Conservation (phyloP, 2,329 filamentous ascomycete genomes). For the Phialocephala subalpina region DNA sequence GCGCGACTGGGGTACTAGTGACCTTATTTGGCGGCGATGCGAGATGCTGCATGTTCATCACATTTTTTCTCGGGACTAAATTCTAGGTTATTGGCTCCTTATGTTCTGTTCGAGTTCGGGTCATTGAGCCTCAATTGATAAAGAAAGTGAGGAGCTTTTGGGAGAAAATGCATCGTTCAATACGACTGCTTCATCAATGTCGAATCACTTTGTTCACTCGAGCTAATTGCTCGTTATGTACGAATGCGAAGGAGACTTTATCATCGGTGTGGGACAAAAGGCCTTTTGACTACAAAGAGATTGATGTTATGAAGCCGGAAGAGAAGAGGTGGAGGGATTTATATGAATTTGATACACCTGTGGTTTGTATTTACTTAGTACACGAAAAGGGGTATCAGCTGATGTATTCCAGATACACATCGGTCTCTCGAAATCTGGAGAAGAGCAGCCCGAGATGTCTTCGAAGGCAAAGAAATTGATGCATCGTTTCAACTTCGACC, state of each 20-base stretch:
- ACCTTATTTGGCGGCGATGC: neutral
- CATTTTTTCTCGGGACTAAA: neutral
- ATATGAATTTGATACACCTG: constrained; percentile 84
- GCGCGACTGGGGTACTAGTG: neutral
- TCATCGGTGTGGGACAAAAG: constrained; percentile 72
- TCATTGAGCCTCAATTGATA: neutral
- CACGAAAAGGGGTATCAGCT: constrained; percentile 2
- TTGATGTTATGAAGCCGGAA: constrained; percentile 72
- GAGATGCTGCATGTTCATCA: neutral
- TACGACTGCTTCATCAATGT: constrained; percentile 58
- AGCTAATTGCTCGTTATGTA: constrained; percentile 75
- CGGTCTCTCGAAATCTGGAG: constrained; percentile 60
- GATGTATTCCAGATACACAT: constrained; percentile 59
- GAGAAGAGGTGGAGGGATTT: constrained; percentile 72
- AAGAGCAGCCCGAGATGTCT: constrained; percentile 54
- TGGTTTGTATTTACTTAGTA: constrained; percentile 56
- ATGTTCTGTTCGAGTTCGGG: neutral
- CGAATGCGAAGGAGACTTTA: constrained; percentile 71
- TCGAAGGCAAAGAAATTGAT: constrained; percentile 71
- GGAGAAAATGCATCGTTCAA: constrained; percentile 37
- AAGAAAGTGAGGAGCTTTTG: neutral
- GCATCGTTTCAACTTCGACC: constrained; percentile 75
- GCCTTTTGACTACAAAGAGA: constrained; percentile 73
- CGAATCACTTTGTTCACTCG: constrained; percentile 81
- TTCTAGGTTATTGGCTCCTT: neutral